Conservation (phyloP, 2,329 filamentous ascomycete species). For the Fusarium sp. region DNA sequence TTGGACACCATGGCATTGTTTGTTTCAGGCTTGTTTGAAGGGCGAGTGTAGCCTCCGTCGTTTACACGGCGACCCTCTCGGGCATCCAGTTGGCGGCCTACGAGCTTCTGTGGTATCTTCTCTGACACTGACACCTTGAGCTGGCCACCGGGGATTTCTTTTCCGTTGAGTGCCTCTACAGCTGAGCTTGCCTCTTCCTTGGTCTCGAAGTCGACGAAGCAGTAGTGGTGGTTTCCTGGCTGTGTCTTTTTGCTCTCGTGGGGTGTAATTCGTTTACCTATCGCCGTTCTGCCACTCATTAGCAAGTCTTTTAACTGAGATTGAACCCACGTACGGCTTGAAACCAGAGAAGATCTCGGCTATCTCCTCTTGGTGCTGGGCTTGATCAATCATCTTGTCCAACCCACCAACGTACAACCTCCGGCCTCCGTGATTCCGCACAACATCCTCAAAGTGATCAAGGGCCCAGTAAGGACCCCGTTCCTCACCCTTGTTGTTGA, state of each 20-base stretch:
- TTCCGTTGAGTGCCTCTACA: conserved; percentile 49
- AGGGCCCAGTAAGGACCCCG: conserved; percentile 25
- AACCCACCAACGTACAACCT: conserved; percentile 64
- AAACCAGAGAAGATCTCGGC: conserved; percentile 59
- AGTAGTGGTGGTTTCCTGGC: conserved; percentile 69
- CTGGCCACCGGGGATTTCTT: not conserved
- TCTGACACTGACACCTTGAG: conserved; percentile 22
- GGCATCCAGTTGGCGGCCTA: conserved; percentile 7
- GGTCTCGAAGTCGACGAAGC: conserved; percentile 72
- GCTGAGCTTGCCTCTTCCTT: conserved; percentile 65
- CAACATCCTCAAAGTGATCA: conserved; percentile 48
- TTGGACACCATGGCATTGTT: conserved; percentile 17
- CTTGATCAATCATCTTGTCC: conserved; percentile 60
- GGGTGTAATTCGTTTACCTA: conserved; percentile 67
- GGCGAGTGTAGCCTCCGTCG: not conserved
- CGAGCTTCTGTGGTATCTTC: conserved; percentile 11
- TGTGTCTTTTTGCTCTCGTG: conserved; percentile 64
- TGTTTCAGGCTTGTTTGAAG: conserved; percentile 3
- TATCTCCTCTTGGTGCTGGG: conserved; percentile 59
- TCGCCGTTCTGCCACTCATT: too few relatives aligned
- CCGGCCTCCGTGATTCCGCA: conserved; percentile 48
- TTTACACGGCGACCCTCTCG: not conserved
- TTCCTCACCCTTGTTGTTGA: not conserved
- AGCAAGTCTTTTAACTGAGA: too few relatives aligned
- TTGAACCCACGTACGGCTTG: conserved; percentile 39